These are phyloP conservation scores for Trifolium dubium DNA, from an alignment of 306 rosid genomes.

Conservation along the genomic window DNA sequence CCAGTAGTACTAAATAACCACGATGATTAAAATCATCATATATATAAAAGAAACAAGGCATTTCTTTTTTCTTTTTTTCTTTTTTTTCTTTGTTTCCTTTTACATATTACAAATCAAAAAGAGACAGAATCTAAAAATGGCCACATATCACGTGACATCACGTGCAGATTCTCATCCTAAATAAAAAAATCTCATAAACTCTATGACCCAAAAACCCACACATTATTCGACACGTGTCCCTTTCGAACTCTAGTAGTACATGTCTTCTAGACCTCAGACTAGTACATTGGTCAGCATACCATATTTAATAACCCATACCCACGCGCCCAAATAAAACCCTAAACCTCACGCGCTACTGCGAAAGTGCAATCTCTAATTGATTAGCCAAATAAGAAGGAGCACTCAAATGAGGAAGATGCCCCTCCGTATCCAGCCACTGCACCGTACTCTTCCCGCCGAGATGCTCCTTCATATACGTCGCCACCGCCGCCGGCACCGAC, in stretches of 20 bases:
- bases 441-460: constrained; percentile 80
- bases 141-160: constrained; percentile 59
- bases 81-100: not conserved
- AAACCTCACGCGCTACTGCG: constrained; percentile 42
- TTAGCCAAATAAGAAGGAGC: constrained; percentile 68
- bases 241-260: constrained; percentile 15
- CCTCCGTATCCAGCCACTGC: constrained; percentile 81
- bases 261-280: not conserved
- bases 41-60: not conserved
- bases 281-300: not conserved
- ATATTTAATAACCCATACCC: not conserved
- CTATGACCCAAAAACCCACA: constrained; percentile 47
- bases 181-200: constrained; percentile 41
- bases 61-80: not conserved
- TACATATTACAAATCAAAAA: not conserved
- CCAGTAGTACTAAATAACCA: not conserved
- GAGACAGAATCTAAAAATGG: constrained; percentile 28
- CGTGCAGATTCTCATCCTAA: constrained; percentile 74
- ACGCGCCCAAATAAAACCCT: constrained; percentile 27
- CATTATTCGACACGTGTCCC: constrained; percentile 61
- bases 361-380: constrained; percentile 69
- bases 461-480: constrained; percentile 72
- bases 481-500: constrained; percentile 81
- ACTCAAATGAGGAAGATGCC: constrained; percentile 90
- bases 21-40: not conserved